A percentile compares a stretch with the other conserved stretches of the same genome.
Evolutionary conservation across 805 yeast genomes (phyloP).

Genomic region (Candida germanica): DNA sequence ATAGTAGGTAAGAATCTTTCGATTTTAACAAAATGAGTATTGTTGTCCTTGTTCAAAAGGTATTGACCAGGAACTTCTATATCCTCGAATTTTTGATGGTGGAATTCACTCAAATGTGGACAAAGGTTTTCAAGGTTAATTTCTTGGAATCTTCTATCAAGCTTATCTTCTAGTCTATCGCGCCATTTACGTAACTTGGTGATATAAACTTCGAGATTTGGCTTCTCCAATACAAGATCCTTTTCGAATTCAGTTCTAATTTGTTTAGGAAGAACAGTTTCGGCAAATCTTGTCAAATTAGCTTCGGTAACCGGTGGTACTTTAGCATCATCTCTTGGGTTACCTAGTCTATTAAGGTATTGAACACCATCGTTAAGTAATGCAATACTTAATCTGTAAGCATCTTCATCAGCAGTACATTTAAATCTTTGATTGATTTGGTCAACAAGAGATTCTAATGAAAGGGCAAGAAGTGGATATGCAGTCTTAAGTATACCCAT

Average conservation of each 20-base stretch:
- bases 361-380: conserved; percentile 90
- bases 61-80: conserved; percentile 98
- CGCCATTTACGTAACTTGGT: conserved; percentile 86
- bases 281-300: conserved; percentile 85
- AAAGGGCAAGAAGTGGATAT: conserved; percentile 86
- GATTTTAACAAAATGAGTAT: conserved; percentile 86
- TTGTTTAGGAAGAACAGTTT: conserved; percentile 85
- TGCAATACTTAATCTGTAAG: conserved; percentile 90
- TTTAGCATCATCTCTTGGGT: conserved; percentile 83
- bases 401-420: conserved; percentile 92
- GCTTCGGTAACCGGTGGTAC: conserved; percentile 90
- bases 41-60: conserved; percentile 80
- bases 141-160: conserved; percentile 77
- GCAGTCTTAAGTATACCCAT: conserved; percentile 96
- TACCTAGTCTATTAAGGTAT: conserved; percentile 78
- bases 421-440: conserved; percentile 93
- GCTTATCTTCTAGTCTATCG: conserved; percentile 83
- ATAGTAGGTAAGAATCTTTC: conserved; percentile 89
- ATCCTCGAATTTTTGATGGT: conserved; percentile 96
- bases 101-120: conserved; percentile 95
- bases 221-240: conserved; percentile 84
- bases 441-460: conserved; percentile 91
- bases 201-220: conserved; percentile 85
- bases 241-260: conserved; percentile 86
- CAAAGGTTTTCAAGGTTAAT: conserved; percentile 86